phyloP scores from a whole-genome alignment of 1,284 basidiomycete genomes.

The Coniophora puteana region DNA sequence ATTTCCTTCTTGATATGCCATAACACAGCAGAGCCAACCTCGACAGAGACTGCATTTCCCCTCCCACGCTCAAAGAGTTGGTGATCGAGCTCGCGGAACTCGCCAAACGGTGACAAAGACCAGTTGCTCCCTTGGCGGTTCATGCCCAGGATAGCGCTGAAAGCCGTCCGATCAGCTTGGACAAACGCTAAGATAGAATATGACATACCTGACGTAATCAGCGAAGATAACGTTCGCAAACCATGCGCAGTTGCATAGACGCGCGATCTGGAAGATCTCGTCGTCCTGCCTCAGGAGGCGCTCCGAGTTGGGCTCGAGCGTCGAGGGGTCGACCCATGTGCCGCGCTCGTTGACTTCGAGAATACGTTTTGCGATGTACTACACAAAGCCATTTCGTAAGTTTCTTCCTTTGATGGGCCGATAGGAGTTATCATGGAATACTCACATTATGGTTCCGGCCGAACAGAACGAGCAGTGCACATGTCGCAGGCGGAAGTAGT shows the following conservation, averaged over 20 bases:
- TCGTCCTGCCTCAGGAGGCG: slow-evolving; percentile 71
- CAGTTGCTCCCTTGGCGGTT: slow-evolving; percentile 57
- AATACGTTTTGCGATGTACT: slow-evolving; percentile 73
- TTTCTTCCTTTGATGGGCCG: too few species aligned
- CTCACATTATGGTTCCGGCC: slow-evolving; percentile 67
- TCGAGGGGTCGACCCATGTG: slow-evolving; percentile 29
- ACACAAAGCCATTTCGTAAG: slow-evolving; percentile 1
- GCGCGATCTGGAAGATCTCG: slow-evolving; percentile 73
- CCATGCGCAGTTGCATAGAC: slow-evolving; percentile 22
- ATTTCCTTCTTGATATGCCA: slow-evolving; percentile 23
- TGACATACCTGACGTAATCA: too few species aligned
- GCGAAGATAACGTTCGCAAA: too few species aligned
- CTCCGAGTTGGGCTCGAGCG: too few species aligned
- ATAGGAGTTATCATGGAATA: background rate
- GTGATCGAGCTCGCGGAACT: slow-evolving; percentile 11
- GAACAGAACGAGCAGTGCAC: slow-evolving; percentile 68
- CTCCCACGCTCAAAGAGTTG: slow-evolving; percentile 49
- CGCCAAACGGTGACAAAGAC: slow-evolving; percentile 59
- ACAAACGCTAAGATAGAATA: too few species aligned
- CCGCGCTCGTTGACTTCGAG: slow-evolving; percentile 65
- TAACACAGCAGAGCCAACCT: slow-evolving; percentile 1
- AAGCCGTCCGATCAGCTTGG: too few species aligned
- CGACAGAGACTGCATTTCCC: slow-evolving; percentile 68
- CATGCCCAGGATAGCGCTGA: slow-evolving; percentile 61
- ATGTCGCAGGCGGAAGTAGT: slow-evolving; percentile 71